Base-by-base conservation (phyloP, 1,284 basidiomycete genomes). In the Trametes pubescens region DNA sequence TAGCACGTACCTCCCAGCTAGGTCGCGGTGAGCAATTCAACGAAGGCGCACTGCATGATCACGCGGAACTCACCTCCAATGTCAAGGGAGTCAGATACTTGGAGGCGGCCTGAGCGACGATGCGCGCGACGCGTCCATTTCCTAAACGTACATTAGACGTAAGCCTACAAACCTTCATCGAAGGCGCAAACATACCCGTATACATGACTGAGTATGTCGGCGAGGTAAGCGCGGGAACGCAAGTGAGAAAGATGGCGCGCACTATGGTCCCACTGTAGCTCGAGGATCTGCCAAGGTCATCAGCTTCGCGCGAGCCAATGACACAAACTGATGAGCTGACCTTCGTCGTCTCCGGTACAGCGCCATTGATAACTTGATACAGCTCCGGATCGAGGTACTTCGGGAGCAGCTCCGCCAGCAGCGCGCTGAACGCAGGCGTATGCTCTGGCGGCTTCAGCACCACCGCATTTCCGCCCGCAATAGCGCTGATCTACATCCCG, bases 231-330 rank as follows among this genome's bases (percentile, higher is more conserved):
- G 37, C 21, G 22, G 2, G 32, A 6, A 49, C 9, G 24, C 21
- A 8, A 16, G 16, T 2, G 8, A 38, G 9, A 4, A 47, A 4
- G 11, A 43, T 16, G 5, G 1, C 38, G 81, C 86, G 71, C 69
- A 94, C 93, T 90, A 69, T 95, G 93, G 68, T 91, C 94, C 92
- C 93, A 97, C 59, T 85, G 86, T 47, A 93, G 81, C 69, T 93
- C 90, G 13, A 96, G 82, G 7, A 95, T 74, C 81, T 90, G 59
- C 8, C 38, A 13, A 8, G 14, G 26, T 6, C 4, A 35, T 43
- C 4, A 49, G 3, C 10, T 32, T 32, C 29, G 24, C 11, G 32
- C 49, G 22, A 60, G 24, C n/a, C 8, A n/a, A 14, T 13, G 11
- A 6, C 14, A 37, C 38, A n/a, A 51, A 1, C 21, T 29, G 13